A percentile compares a stretch with the other conserved stretches of the same genome.
phyloP scores from a whole-genome alignment of 2,329 filamentous ascomycete species.

The Aspergillus sp. region DNA sequence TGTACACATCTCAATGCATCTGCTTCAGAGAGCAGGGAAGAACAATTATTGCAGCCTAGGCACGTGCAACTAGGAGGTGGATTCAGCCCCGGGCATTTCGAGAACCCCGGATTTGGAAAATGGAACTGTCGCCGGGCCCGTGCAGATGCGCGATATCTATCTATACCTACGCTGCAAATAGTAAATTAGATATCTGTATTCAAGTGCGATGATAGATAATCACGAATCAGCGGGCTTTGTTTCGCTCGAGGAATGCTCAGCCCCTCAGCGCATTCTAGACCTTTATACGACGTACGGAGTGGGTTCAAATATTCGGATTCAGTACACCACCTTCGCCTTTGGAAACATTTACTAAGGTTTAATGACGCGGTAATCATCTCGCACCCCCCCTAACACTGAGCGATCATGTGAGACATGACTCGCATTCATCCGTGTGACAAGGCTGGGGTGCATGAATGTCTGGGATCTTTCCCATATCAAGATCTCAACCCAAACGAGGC shows the following conservation, averaged over 20 bases:
- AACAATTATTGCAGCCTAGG: too few relatives aligned
- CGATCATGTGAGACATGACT: constrained; percentile 9
- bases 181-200: too few relatives aligned
- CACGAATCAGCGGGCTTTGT: neutral
- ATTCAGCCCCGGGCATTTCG: too few relatives aligned
- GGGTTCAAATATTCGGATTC: neutral
- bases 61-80: too few relatives aligned
- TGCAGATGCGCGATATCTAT: too few relatives aligned
- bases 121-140: too few relatives aligned
- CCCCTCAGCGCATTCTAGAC: neutral
- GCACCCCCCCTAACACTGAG: neutral
- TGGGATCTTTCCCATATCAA: neutral
- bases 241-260: neutral
- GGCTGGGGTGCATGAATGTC: neutral
- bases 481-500: neutral
- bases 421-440: constrained; percentile 7
- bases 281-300: neutral
- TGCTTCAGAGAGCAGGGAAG: too few relatives aligned
- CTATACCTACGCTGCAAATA: too few relatives aligned
- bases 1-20: too few relatives aligned
- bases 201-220: too few relatives aligned
- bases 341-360: neutral
- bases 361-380: neutral
- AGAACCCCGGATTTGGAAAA: too few relatives aligned
- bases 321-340: neutral